Conservation (phyloP, 148 eudicot genomes). For the Spergularia marina region DNA sequence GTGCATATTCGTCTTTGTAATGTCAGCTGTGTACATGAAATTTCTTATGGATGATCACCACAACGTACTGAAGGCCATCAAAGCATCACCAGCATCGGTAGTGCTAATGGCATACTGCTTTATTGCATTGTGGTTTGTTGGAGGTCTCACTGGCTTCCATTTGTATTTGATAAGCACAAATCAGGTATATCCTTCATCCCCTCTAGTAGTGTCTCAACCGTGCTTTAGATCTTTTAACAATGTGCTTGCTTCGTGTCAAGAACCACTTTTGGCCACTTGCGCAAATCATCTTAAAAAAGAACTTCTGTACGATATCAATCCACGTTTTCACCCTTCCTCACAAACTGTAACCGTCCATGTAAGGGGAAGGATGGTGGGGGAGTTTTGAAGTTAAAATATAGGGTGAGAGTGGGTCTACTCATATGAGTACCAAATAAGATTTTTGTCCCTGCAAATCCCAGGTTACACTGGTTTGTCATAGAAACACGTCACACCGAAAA, state of each 20-base stretch:
- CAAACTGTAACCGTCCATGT: too few species aligned
- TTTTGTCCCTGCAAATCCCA: too few species aligned
- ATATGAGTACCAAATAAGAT: too few species aligned
- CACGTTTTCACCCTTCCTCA: too few species aligned
- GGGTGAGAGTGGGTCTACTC: too few species aligned
- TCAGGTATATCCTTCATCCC: slow-evolving; percentile 35
- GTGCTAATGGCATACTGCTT: slow-evolving; percentile 60
- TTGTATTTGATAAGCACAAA: slow-evolving; percentile 58
- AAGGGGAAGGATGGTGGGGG: too few species aligned
- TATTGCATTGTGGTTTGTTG: slow-evolving; percentile 64
- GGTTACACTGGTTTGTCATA: too few species aligned
- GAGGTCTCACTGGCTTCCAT: slow-evolving; percentile 76
- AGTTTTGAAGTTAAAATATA: too few species aligned
- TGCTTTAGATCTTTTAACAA: not conserved
- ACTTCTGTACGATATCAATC: too few species aligned
- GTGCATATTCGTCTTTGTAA: slow-evolving; percentile 56
- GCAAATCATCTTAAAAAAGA: too few species aligned
- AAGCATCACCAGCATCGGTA: slow-evolving; percentile 59
- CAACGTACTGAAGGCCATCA: slow-evolving; percentile 59
- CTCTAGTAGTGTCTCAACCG: not conserved
- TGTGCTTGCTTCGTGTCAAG: not conserved
- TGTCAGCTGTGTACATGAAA: slow-evolving; percentile 58
- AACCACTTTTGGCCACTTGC: too few species aligned
- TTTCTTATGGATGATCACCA: slow-evolving; percentile 51
- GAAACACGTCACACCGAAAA: too few species aligned